Evolutionary conservation across 2,329 filamentous ascomycete genomes (phyloP), one percentile per base, ranked within the genome.

Genomic region (Cladobotryum protrusum): DNA sequence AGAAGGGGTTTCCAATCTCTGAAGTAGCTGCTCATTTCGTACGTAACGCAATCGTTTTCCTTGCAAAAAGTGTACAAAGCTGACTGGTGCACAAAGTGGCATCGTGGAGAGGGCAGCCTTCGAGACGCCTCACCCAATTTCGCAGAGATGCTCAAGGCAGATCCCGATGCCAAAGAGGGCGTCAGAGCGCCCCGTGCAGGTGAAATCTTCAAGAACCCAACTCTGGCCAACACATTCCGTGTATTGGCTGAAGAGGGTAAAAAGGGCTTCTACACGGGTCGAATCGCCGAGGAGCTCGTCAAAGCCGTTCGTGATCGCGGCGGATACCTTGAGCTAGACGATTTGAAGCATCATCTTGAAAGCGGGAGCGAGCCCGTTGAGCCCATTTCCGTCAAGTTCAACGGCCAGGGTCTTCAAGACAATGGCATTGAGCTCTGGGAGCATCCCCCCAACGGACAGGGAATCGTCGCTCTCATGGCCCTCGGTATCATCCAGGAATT

Each of bases 381-480:
- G 20, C 82, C 93, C 14, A 93, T 97, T 57, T 91, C 87, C 0
- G 75, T 96, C 45, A 82, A 85, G 53, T 92, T 91, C 67, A 77
- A 73, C 0, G 85, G 86, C 8, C 86, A 89, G 59, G 72, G 72
- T 3, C 65, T 72, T 0, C 54, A 54, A 2, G 56, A 5, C 14
- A 24, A 41, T 2, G 82, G 83, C 9, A 78, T 96, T 39, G 84
- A 95, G 62, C 73, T 99, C 1, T 97, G 92, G 92, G 93, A 99
- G 63, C 92, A 97, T 64, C 91, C 92, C 34, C 93, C 93, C 8
- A 97, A 97, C 61, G 91, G 93, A 0, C 93, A 97, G 69, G 93
- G 93, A 2, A 91, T 97, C 56, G 88, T 97, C 2, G 93, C 93
- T 0, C 73, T 97, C 32, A 96, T 97, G 85, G 88, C 93, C 0